These are phyloP conservation scores for Neurospora sp. DNA, from an alignment of 495 filamentous ascomycete genomes.

Conservation along the genomic window DNA sequence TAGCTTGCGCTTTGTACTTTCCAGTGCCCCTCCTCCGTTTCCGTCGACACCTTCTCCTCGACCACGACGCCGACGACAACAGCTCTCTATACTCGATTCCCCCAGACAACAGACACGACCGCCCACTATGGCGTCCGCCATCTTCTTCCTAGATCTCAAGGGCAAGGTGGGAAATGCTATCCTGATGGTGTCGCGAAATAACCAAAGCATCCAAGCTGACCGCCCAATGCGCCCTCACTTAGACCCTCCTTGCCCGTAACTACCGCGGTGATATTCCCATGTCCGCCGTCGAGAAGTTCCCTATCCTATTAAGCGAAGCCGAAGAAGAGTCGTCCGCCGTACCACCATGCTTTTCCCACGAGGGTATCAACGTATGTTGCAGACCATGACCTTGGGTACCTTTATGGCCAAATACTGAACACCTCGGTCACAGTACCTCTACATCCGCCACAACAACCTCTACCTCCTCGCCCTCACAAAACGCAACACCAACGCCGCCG, in stretches of 20 bases:
- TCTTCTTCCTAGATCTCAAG: slow-evolving; percentile 99
- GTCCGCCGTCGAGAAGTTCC: slow-evolving; percentile 98
- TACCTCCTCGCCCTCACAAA: slow-evolving; percentile 98
- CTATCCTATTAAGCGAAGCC: slow-evolving; percentile 90
- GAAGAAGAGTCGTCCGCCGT: slow-evolving; percentile 99
- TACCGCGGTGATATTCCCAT: slow-evolving; percentile 99
- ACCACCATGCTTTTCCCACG: slow-evolving; percentile 95
- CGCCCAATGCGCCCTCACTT: neutral
- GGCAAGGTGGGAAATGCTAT: slow-evolving; percentile 64
- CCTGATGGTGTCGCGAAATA: neutral
- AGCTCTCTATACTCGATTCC: neutral
- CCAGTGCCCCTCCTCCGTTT: neutral
- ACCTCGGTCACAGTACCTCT: slow-evolving; percentile 65
- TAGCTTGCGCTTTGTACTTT: neutral
- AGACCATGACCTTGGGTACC: neutral
- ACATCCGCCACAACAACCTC: slow-evolving; percentile 99
- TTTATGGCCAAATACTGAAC: slow-evolving; percentile 1
- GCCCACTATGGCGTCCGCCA: slow-evolving; percentile 79
- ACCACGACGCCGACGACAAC: neutral
- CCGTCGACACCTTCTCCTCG: slow-evolving; percentile 1
- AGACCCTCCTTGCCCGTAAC: slow-evolving; percentile 97
- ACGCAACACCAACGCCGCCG: slow-evolving; percentile 97
- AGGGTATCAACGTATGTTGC: slow-evolving; percentile 84
- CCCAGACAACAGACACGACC: slow-evolving; percentile 7
- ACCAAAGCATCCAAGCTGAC: neutral